Conservation (phyloP, 495 filamentous ascomycete genomes). For the Friedmanniomyces endolithicus region DNA sequence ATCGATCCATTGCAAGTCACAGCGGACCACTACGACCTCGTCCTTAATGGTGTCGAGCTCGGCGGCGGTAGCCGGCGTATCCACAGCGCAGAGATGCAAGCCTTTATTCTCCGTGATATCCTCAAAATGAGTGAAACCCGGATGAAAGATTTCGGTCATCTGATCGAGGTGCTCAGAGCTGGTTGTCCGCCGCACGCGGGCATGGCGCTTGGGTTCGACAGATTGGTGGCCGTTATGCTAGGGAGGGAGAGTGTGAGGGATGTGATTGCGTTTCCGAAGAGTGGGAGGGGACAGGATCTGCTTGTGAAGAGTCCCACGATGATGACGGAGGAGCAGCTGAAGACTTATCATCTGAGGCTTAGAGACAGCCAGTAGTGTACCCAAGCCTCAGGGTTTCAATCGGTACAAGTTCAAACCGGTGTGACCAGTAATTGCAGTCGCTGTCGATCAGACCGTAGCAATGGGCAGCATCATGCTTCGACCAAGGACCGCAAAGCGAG, state of each 20-base stretch:
- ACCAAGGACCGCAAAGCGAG: no score
- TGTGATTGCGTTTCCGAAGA: conserved; percentile 95
- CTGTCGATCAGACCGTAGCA: no score
- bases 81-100: conserved; percentile 71
- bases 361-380: conserved; percentile 12
- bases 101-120: conserved; percentile 73
- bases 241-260: conserved; percentile 66
- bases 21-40: conserved; percentile 86
- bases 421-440: no score
- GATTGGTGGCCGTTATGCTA: conserved; percentile 69
- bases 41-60: conserved; percentile 89
- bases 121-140: conserved; percentile 49
- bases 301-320: conserved; percentile 61
- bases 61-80: conserved; percentile 90
- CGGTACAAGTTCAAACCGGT: no score
- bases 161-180: conserved; percentile 66
- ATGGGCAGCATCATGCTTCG: no score
- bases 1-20: conserved; percentile 57
- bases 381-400: no score
- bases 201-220: conserved; percentile 83
- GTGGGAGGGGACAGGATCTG: conserved; percentile 69
- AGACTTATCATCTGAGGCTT: conserved; percentile 56
- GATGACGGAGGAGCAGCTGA: conserved; percentile 50
- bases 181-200: conserved; percentile 98
- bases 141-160: conserved; percentile 65